Conservation (phyloP, 2,329 filamentous ascomycete genomes). For the Monilinia aucupariae region DNA sequence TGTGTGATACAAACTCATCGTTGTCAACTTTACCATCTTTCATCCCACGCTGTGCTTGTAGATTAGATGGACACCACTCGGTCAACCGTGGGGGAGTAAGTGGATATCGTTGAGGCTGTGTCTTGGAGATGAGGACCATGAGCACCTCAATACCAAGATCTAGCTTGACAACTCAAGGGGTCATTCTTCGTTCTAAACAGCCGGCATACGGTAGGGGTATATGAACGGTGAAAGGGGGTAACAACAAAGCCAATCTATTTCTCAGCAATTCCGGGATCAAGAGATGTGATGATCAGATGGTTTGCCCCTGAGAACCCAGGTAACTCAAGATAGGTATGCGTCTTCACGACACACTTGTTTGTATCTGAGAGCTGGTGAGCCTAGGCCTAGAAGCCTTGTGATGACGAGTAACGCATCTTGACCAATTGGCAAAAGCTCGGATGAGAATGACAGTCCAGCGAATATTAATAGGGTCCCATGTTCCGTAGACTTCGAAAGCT, state of each 20-base stretch:
- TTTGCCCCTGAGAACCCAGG: not conserved
- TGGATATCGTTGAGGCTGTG: not conserved
- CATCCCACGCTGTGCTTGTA: constrained; percentile 8
- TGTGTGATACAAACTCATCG: constrained; percentile 5
- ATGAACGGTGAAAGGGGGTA: not conserved
- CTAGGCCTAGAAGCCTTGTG: not conserved
- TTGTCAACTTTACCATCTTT: constrained; percentile 13
- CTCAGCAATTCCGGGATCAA: not conserved
- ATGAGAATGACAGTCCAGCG: not conserved
- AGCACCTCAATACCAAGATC: not conserved
- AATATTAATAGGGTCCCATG: not conserved
- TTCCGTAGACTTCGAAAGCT: not conserved
- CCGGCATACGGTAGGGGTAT: not conserved
- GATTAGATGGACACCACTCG: constrained; percentile 2
- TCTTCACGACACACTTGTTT: not conserved
- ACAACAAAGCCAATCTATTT: not conserved
- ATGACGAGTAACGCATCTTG: not conserved
- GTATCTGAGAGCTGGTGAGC: not conserved
- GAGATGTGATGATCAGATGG: constrained; percentile 12
- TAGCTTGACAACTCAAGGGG: not conserved
- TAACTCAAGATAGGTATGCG: constrained; percentile 12
- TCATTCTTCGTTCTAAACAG: not conserved
- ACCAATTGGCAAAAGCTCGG: not conserved
- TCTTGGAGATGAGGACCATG: not conserved
- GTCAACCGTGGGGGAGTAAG: constrained; percentile 1